phyloP scores from a whole-genome alignment of 2,329 filamentous ascomycete species.

The Botrytis sinoallii region DNA sequence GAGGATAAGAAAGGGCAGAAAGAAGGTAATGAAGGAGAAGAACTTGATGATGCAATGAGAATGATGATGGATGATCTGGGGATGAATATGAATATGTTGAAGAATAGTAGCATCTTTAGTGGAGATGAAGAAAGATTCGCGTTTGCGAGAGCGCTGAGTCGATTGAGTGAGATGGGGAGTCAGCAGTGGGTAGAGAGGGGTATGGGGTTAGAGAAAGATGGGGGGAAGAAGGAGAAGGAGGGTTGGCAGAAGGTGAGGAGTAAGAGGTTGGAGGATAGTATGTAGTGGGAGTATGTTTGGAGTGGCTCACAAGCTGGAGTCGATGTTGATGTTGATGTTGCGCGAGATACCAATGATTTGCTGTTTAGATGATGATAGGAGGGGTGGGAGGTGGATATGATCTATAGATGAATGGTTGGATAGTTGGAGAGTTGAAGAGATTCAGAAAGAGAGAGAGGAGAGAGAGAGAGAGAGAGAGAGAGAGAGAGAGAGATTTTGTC shows the following conservation, averaged over 20 bases:
- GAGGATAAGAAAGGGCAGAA: constrained; percentile 42
- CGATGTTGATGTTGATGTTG: neutral
- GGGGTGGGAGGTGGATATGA: neutral
- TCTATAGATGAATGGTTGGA: neutral
- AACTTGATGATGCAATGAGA: constrained; percentile 67
- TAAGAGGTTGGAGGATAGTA: constrained; percentile 48
- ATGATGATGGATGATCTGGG: constrained; percentile 85
- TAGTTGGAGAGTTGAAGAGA: neutral
- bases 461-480: neutral
- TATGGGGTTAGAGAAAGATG: constrained; percentile 45
- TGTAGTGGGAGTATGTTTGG: constrained; percentile 24
- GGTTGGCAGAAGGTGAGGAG: constrained; percentile 48
- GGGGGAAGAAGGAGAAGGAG: constrained; percentile 45
- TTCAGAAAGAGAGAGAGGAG: neutral
- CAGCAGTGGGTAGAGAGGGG: constrained; percentile 90
- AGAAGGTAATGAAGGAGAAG: constrained; percentile 33
- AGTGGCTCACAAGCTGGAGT: neutral
- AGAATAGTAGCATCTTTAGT: constrained; percentile 81
- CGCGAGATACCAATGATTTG: neutral
- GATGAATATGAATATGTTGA: constrained; percentile 78
- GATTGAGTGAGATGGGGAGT: constrained; percentile 89
- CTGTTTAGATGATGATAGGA: neutral
- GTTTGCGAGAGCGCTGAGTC: constrained; percentile 81
- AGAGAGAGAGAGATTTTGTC: neutral
- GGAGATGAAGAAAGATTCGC: constrained; percentile 97